A percentile compares a stretch with the other conserved stretches of the same genome.
phyloP scores from a whole-genome alignment of 148 eudicot species.

The Beta vulgaris region DNA sequence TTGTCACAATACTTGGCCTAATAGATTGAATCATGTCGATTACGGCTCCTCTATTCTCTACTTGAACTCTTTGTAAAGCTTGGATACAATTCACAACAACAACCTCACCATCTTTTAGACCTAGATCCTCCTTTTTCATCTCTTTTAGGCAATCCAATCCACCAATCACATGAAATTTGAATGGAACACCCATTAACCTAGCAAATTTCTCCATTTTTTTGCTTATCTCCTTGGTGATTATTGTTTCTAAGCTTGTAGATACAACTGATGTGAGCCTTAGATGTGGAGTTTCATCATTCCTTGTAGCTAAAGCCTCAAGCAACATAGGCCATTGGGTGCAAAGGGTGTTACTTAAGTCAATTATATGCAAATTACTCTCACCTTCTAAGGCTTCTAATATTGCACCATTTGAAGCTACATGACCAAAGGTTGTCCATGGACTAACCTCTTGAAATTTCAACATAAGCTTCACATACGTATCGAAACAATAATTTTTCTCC shows the following conservation, averaged over 20 bases:
- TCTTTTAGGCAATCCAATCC: slow-evolving; percentile 20
- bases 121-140: slow-evolving; percentile 21
- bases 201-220: slow-evolving; percentile 33
- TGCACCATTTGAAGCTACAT: slow-evolving; percentile 38
- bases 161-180: slow-evolving; percentile 25
- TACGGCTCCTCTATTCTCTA: slow-evolving; percentile 22
- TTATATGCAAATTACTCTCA: slow-evolving; percentile 27
- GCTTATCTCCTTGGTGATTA: slow-evolving; percentile 18
- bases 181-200: slow-evolving; percentile 36
- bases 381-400: slow-evolving; percentile 34
- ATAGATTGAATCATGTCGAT: slow-evolving; percentile 24
- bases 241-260: slow-evolving; percentile 7
- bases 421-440: slow-evolving; percentile 39
- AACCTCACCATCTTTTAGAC: slow-evolving; percentile 25
- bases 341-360: slow-evolving; percentile 33
- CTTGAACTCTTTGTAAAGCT: slow-evolving; percentile 29
- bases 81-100: slow-evolving; percentile 32
- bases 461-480: slow-evolving; percentile 22
- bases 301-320: slow-evolving; percentile 34
- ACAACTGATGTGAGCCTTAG: slow-evolving; percentile 33
- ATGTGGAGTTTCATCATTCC: slow-evolving; percentile 28
- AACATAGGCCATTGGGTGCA: slow-evolving; percentile 40
- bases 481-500: slow-evolving; percentile 24
- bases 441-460: slow-evolving; percentile 39
- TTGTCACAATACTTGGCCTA: slow-evolving; percentile 23